Conservation (phyloP, 2,329 filamentous ascomycete genomes). For the Claviceps maximensis region DNA sequence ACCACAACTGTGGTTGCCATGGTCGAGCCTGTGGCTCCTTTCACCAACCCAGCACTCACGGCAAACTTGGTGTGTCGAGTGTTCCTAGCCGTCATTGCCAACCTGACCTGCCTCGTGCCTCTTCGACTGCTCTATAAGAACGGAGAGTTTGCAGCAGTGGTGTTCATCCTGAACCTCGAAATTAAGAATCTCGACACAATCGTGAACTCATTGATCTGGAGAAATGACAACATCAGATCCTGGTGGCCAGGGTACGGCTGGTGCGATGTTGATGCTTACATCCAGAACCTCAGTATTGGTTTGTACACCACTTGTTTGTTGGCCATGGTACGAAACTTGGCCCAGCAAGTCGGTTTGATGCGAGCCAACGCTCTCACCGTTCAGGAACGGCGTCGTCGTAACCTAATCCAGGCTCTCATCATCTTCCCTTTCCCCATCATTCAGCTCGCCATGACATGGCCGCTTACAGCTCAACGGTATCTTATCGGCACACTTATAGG, state of each 20-base stretch:
- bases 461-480: constrained; percentile 34
- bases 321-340: constrained; percentile 40
- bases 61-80: constrained; percentile 38
- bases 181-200: constrained; percentile 35
- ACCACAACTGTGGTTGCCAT: constrained; percentile 1
- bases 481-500: constrained; percentile 35
- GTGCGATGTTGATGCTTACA: constrained; percentile 39
- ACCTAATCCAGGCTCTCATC: constrained; percentile 35
- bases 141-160: constrained; percentile 39
- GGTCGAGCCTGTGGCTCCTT: constrained; percentile 7
- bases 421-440: constrained; percentile 41
- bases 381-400: constrained; percentile 28
- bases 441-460: constrained; percentile 34
- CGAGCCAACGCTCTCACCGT: constrained; percentile 26
- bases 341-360: constrained; percentile 33
- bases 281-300: constrained; percentile 32
- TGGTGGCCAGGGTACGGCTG: constrained; percentile 41
- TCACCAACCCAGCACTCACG: constrained; percentile 18
- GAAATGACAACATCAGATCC: constrained; percentile 30
- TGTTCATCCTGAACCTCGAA: constrained; percentile 33
- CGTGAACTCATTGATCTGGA: constrained; percentile 41
- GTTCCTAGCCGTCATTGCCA: constrained; percentile 30
- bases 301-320: constrained; percentile 38
- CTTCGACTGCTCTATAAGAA: constrained; percentile 36
- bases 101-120: constrained; percentile 35